Conservation (phyloP, 2,329 filamentous ascomycete genomes). For the Penicillium griseofulvum region DNA sequence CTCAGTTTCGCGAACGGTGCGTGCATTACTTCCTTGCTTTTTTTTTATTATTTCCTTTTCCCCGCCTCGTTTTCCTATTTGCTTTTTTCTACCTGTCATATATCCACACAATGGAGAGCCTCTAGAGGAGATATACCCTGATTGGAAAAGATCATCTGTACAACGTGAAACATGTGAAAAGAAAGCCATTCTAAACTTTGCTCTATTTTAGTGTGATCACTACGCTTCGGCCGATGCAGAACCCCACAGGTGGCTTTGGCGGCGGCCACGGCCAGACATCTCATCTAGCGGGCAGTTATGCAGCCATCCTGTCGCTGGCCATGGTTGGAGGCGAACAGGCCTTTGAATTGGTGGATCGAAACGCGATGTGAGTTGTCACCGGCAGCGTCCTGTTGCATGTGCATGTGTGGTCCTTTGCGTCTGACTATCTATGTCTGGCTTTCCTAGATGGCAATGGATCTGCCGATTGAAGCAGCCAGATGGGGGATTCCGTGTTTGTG, state of each 20-base stretch:
- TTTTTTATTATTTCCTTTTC: neutral
- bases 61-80: neutral
- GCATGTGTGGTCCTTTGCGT: conserved; percentile 5
- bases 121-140: neutral
- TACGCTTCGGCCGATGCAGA: conserved; percentile 80
- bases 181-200: neutral
- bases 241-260: conserved; percentile 79
- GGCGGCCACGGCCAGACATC: conserved; percentile 89
- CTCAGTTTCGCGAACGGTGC: conserved; percentile 61
- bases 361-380: conserved; percentile 58
- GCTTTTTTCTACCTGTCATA: neutral
- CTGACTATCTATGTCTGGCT: conserved; percentile 22
- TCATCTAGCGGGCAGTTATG: conserved; percentile 87
- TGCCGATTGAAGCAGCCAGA: conserved; percentile 79
- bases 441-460: conserved; percentile 73
- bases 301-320: conserved; percentile 72
- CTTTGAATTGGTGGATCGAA: conserved; percentile 74
- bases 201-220: conserved; percentile 55
- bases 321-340: conserved; percentile 73
- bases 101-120: conserved; percentile 1
- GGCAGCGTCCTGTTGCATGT: neutral
- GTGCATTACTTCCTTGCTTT: conserved; percentile 5
- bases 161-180: neutral
- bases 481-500: conserved; percentile 84
- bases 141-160: conserved; percentile 4